Base-by-base conservation (phyloP, 805 yeast genomes). In the Nakazawaea populi region DNA sequence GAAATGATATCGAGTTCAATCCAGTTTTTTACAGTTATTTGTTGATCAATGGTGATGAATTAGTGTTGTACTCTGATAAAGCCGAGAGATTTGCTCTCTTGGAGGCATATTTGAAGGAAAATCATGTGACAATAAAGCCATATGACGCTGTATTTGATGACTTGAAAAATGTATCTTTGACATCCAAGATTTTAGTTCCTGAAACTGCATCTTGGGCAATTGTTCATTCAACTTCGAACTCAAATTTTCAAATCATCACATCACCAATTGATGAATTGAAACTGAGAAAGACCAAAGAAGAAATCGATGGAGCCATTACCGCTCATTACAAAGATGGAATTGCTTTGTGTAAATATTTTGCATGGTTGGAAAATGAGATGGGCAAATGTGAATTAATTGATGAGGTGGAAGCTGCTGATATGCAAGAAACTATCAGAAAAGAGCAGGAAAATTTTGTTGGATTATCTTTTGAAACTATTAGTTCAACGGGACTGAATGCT, bases 401-500 rank as follows among this genome's bases (percentile, higher is more conserved):
- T 58, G 95, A 87, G 64, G 80, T 74, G 60, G 79, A 76, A 38
- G 92, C 89, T 0, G 84, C 84, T 3, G 72, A 74, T 57, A 80
- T 83, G 58, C 73, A 85, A 30, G 72, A 73, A 47, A 65, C 74
- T 36, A 79, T 85, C 46, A 73, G 92, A 59, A 63, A 73, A 32
- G 66, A 74, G 32, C 75, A 76, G 55, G 76, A 76, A 24, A 68
- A 76, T 54, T 81, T 77, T 59, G 74, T 70, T 24, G 94, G 91
- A 0, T 74, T 81, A 43, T 82, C 89, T 3, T 87, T 87, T 64
- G 82, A 79, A 46, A 86, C 94, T 0, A 86, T 87, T 45, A 80
- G 89, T 47, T 79, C 90, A 5, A 74, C 88, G 1, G 94, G 92
- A 0, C 72, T 89, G 10, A 87, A 86, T 62, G 87, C 89, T 7